Percentiles rank a stretch among this genome's conserved stretches.
These are phyloP conservation scores for Mycocentrospora acerina DNA, from an alignment of 2,329 filamentous ascomycete species.

Conservation along the genomic window DNA sequence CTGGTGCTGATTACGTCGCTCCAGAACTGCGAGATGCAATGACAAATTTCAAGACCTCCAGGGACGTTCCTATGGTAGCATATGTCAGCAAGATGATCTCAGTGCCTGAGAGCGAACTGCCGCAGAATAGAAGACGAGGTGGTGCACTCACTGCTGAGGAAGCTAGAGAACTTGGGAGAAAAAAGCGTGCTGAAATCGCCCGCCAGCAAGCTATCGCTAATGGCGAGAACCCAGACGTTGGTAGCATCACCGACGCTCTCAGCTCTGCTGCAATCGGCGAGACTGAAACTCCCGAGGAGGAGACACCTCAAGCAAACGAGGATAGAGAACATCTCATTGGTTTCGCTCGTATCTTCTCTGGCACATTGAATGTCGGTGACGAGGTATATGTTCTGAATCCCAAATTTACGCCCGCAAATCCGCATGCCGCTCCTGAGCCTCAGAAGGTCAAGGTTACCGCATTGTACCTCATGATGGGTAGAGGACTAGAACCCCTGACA, in stretches of 20 bases:
- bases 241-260: constrained; percentile 60
- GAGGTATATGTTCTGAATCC: constrained; percentile 87
- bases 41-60: constrained; percentile 71
- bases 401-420: constrained; percentile 83
- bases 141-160: constrained; percentile 80
- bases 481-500: constrained; percentile 77
- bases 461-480: constrained; percentile 94
- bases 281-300: constrained; percentile 35
- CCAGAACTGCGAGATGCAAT: constrained; percentile 74
- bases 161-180: constrained; percentile 80
- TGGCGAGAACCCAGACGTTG: constrained; percentile 49
- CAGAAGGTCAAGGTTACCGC: constrained; percentile 82
- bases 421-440: constrained; percentile 70
- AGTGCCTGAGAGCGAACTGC: constrained; percentile 86
- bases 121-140: constrained; percentile 74
- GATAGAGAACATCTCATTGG: constrained; percentile 90
- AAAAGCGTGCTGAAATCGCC: constrained; percentile 86
- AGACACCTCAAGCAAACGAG: constrained; percentile 55
- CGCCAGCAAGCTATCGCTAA: constrained; percentile 66
- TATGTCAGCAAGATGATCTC: constrained; percentile 99
- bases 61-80: constrained; percentile 78
- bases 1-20: constrained; percentile 72
- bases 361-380: constrained; percentile 85
- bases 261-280: constrained; percentile 58
- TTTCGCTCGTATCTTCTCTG: constrained; percentile 92